Conservation (phyloP, 2,329 filamentous ascomycete genomes). For the Fusarium beomiforme region DNA sequence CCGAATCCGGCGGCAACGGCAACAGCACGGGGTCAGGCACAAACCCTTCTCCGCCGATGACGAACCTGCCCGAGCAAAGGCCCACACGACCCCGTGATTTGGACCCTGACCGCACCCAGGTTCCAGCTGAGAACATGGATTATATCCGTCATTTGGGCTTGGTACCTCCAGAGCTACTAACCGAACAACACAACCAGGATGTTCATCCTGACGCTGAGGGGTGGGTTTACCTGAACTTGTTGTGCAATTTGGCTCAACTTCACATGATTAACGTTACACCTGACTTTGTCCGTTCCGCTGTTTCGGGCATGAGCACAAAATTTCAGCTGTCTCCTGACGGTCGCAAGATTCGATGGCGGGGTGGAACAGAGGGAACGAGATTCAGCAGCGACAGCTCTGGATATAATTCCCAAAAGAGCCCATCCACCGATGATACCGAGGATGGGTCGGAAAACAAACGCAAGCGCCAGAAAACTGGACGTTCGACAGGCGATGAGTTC, state of each 20-base stretch:
- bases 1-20: constrained; percentile 54
- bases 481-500: constrained; percentile 48
- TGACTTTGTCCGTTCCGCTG: constrained; percentile 78
- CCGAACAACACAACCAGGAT: constrained; percentile 54
- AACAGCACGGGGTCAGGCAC: constrained; percentile 46
- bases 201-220: constrained; percentile 73
- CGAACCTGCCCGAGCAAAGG: constrained; percentile 70
- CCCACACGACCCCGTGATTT: constrained; percentile 81
- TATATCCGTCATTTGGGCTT: constrained; percentile 81
- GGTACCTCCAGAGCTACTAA: constrained; percentile 64
- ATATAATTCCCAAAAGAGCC: constrained; percentile 58
- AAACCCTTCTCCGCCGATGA: constrained; percentile 54
- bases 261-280: constrained; percentile 86
- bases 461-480: constrained; percentile 58
- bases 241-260: constrained; percentile 84
- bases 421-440: constrained; percentile 61
- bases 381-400: constrained; percentile 72
- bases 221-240: constrained; percentile 84
- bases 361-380: constrained; percentile 71
- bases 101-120: constrained; percentile 80
- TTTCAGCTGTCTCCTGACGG: constrained; percentile 83
- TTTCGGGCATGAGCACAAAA: constrained; percentile 75
- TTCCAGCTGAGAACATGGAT: constrained; percentile 80
- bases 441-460: constrained; percentile 55
- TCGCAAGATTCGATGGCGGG: constrained; percentile 82